Evolutionary conservation across 177 flowering plant genomes (phyloP).

Genomic region (Vitis hybrid): DNA sequence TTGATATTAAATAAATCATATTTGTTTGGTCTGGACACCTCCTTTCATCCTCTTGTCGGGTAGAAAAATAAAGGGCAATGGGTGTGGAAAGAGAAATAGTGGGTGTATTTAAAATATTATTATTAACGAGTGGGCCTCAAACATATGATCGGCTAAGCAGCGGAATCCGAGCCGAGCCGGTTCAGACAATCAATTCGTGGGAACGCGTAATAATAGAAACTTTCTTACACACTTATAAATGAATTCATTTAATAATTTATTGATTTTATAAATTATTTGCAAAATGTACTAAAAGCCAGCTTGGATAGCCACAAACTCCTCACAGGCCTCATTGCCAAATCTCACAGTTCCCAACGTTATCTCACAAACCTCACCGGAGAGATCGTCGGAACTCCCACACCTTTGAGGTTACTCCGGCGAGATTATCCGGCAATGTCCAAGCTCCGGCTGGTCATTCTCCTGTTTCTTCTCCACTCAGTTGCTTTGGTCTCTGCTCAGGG

Average conservation of each 20-base stretch:
- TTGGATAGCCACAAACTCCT: background rate
- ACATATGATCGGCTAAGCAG: background rate
- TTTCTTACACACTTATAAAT: no score
- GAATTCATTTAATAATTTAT: no score
- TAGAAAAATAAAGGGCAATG: no score
- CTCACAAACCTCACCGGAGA: background rate
- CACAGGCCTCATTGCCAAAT: background rate
- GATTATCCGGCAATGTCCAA: constrained; percentile 27
- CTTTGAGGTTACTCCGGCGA: constrained; percentile 9
- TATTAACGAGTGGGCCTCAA: background rate
- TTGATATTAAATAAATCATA: no score
- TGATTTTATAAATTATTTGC: background rate
- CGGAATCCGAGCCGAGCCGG: background rate
- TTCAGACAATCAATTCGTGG: background rate
- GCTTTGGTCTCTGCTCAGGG: constrained; percentile 43
- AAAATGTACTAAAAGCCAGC: background rate
- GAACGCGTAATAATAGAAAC: background rate
- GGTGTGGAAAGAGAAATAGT: no score
- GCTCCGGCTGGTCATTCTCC: constrained; percentile 7
- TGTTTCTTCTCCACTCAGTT: constrained; percentile 19
- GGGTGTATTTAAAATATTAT: background rate
- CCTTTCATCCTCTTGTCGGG: no score
- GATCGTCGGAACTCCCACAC: constrained; percentile 10
- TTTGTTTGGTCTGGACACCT: no score
- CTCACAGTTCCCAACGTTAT: constrained; percentile 3